Evolutionary conservation across 2,329 filamentous ascomycete species (phyloP), one percentile per base, ranked within the genome.

Genomic region (Ascochyta viciae-villosae): DNA sequence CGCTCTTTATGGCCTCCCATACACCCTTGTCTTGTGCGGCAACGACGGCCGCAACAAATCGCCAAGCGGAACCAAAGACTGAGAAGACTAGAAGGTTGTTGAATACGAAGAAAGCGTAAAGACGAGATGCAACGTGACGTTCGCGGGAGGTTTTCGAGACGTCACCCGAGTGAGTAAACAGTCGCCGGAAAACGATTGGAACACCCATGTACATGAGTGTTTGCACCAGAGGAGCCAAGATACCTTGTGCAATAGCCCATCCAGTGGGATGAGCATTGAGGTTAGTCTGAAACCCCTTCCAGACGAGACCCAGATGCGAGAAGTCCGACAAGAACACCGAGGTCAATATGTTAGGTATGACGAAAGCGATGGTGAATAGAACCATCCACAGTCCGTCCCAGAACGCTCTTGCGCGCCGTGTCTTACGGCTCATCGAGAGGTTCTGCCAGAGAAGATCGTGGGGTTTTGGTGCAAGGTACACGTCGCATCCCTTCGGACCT

Each of bases 371-470:
- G 0, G 94, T 98, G 58, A 99, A 78, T 0, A 93, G 66, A 3
- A 85, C 79, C 40, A 96, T 88, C 91, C 93, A 96, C 48, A 96
- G 75, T 52, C 89, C 89, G 76, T 95, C 96, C 70, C 91, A 83
- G 63, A 94, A 84, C 39, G 88, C 83, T 65, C 89, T 89, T 76
- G 88, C 89, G 58, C 83, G 83, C 45, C 93, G 86, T 1, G 87
- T 85, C 22, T 83, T 79, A 43, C 87, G 87, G 12, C 82, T 86
- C 62, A 98, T 81, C 2, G 87, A 86, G 78, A 98, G 85, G 68
- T 99, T 98, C 71, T 91, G 89, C 95, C 95, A 99, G 50, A 98
- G 95, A 35, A 99, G 85, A 74, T 98, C 94, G 73, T 90, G 91
- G 0, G 95, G 94, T 58, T 88, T 87, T 1, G 95, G 92, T 1